A percentile compares a stretch with the other conserved stretches of the same genome.
phyloP scores from a whole-genome alignment of 2,329 filamentous ascomycete genomes.

The Neospermospora avenae region DNA sequence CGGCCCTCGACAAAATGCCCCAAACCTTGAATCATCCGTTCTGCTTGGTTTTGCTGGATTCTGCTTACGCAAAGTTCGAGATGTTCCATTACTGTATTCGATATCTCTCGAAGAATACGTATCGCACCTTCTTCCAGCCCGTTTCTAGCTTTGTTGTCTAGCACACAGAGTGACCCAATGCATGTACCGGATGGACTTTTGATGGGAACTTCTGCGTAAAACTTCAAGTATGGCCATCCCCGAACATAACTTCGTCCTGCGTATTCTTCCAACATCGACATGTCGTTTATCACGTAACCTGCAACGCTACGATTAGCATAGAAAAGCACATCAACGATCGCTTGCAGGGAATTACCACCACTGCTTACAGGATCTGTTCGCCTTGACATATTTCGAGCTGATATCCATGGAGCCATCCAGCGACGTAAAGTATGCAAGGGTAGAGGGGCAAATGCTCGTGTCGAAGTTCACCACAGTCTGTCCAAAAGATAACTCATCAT shows the following conservation, averaged over 20 bases:
- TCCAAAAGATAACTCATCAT: neutral
- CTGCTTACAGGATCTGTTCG: neutral
- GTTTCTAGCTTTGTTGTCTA: constrained; percentile 52
- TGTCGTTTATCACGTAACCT: constrained; percentile 24
- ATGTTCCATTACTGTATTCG: constrained; percentile 55
- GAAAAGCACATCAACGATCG: neutral
- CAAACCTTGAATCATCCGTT: neutral
- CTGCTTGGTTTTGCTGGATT: neutral
- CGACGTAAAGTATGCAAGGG: neutral
- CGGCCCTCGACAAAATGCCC: neutral
- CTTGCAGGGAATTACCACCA: neutral
- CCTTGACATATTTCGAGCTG: neutral
- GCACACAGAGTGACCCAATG: constrained; percentile 58
- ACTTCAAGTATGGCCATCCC: constrained; percentile 24
- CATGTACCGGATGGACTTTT: constrained; percentile 32
- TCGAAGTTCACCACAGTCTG: neutral
- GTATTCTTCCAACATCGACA: constrained; percentile 19
- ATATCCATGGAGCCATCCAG: neutral
- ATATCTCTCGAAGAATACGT: constrained; percentile 53
- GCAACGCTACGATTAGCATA: neutral
- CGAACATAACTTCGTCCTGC: constrained; percentile 20
- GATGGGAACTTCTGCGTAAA: constrained; percentile 31
- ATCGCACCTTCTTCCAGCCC: constrained; percentile 47
- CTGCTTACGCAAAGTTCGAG: constrained; percentile 44
- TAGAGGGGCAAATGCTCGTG: neutral